Conservation (phyloP, 164 flowering plant genomes). For the Nelumbo lutea region DNA sequence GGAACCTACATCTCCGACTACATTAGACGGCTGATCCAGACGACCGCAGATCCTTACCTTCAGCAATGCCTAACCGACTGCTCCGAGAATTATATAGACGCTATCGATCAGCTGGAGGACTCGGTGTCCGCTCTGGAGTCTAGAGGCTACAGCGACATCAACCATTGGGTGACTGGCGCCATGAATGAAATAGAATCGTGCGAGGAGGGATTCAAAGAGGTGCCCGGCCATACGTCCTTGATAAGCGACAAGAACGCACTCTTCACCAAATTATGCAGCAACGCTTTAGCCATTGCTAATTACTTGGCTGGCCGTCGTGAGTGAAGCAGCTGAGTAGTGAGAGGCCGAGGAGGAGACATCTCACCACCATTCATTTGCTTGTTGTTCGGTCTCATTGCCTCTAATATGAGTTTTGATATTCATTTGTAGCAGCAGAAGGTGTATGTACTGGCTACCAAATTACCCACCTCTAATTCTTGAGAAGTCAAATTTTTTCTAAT, state of each 20-base stretch:
- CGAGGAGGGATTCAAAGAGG: slow-evolving; percentile 14
- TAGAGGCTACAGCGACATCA: slow-evolving; percentile 11
- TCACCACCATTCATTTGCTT: too few relatives aligned
- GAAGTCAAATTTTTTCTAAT: too few relatives aligned
- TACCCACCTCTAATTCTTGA: too few relatives aligned
- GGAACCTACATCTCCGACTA: not conserved
- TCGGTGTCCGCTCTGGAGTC: slow-evolving; percentile 17
- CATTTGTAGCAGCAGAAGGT: too few relatives aligned
- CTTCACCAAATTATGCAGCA: slow-evolving; percentile 19
- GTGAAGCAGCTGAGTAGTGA: too few relatives aligned
- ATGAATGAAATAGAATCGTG: slow-evolving; percentile 20
- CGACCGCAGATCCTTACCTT: not conserved
- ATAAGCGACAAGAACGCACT: slow-evolving; percentile 1
- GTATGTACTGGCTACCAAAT: too few relatives aligned
- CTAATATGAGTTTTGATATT: too few relatives aligned
- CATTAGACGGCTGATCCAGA: not conserved
- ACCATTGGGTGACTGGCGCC: slow-evolving; percentile 20
- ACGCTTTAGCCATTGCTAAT: slow-evolving; percentile 19
- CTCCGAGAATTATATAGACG: slow-evolving; percentile 19
- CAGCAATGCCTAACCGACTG: slow-evolving; percentile 19
- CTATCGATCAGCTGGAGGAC: slow-evolving; percentile 19
- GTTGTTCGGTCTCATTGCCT: too few relatives aligned
- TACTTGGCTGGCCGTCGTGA: not conserved
- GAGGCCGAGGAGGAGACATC: too few relatives aligned
- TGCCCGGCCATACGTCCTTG: not conserved